Evolutionary conservation across 345 rosid genomes (phyloP), one percentile per base, ranked within the genome.

Genomic region (Stellera chamaejasme): DNA sequence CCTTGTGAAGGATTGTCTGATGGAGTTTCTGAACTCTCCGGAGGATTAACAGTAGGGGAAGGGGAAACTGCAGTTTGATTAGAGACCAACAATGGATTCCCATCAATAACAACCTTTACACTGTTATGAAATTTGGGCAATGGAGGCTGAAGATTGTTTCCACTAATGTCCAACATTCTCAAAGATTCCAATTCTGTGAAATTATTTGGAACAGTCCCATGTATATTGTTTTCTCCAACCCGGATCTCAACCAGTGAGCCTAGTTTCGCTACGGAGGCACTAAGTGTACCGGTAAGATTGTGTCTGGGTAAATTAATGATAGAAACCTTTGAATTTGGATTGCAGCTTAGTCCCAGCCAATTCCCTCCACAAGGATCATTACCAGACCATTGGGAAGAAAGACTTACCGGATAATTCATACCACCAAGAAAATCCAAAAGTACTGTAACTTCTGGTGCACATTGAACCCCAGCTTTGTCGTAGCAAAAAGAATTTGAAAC

Each of bases 361-460:
- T 1, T 19, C 23, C 23, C 23, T 19, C 23, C 23, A 19, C 23
- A 19, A 19, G 84, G 81, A 64, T 69, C 68, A 67, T 76, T 76
- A 14, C 81, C 84, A 45, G 75, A 36, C 84, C 84, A 79, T 55
- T 58, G 61, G 62, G 77, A 45, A 45, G 60, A 73, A 26, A 79
- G 75, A 43, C 52, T 64, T 25, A 26, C 47, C 0, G 84, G 84
- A 59, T 76, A 76, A 50, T 60, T 45, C 25, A 79, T 27, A 32
- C 56, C 64, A 14, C 64, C 55, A 45, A 76, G 73, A 55, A 79
- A 76, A 58, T 65, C 79, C 52, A 79, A 43, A 48, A 79, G 68
- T 10, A 58, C 56, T 56, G 56, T 48, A 13, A 79, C 81, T 58
- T 69, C 65, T 14, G 77, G 67, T 41, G 71, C 69, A 74, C 84